Evolutionary conservation across 2,329 filamentous ascomycete genomes (phyloP).

Genomic region (Calonectria pseudoreteaudii): DNA sequence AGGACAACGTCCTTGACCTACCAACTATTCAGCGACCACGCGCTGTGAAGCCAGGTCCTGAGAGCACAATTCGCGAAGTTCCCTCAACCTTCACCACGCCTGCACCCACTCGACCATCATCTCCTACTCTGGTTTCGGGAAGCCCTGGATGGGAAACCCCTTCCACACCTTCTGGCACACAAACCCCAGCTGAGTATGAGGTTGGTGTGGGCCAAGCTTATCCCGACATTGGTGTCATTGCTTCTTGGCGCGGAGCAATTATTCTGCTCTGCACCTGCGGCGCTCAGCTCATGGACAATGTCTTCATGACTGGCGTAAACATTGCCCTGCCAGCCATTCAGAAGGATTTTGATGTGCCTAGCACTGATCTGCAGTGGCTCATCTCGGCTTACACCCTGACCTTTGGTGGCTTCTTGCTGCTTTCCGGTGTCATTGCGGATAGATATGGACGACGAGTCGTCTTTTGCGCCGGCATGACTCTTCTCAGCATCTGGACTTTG

Average conservation of each 20-base stretch:
- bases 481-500: constrained; percentile 18
- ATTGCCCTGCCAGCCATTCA: constrained; percentile 24
- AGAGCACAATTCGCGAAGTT: constrained; percentile 19
- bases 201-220: constrained; percentile 17
- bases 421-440: constrained; percentile 16
- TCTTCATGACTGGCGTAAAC: constrained; percentile 28
- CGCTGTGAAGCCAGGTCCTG: constrained; percentile 15
- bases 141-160: background rate
- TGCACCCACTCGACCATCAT: constrained; percentile 14
- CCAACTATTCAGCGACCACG: constrained; percentile 16
- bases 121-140: constrained; percentile 4
- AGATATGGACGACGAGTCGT: constrained; percentile 15
- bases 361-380: constrained; percentile 15
- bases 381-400: constrained; percentile 19
- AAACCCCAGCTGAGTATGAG: constrained; percentile 20
- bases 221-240: constrained; percentile 15
- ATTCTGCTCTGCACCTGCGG: constrained; percentile 25
- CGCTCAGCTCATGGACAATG: constrained; percentile 25
- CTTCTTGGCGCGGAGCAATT: constrained; percentile 17
- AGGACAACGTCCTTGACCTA: constrained; percentile 16
- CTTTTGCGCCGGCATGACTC: constrained; percentile 21
- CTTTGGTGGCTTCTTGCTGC: constrained; percentile 21
- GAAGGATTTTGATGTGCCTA: constrained; percentile 22
- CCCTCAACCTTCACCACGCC: constrained; percentile 16
- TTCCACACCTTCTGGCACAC: constrained; percentile 7